Evolutionary conservation across 2,329 filamentous ascomycete genomes (phyloP).

Genomic region (Fusarium globosum): DNA sequence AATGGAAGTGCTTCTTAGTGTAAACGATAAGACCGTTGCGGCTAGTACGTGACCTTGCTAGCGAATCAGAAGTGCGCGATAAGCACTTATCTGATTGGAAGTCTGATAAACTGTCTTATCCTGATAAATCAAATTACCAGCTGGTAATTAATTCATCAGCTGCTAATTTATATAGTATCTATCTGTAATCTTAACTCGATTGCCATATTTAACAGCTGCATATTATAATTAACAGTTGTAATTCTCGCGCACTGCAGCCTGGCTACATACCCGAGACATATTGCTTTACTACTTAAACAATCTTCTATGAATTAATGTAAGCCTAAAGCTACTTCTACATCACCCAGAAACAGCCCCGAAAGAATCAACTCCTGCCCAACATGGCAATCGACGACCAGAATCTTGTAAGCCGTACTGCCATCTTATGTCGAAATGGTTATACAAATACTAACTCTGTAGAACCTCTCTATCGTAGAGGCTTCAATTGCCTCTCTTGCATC

Average conservation of each 20-base stretch:
- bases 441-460: neutral
- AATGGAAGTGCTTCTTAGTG: neutral
- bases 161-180: neutral
- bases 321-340: neutral
- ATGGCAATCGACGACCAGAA: neutral
- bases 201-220: neutral
- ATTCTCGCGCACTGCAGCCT: too few relatives aligned
- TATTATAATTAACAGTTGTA: neutral
- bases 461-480: neutral
- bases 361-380: neutral
- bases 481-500: neutral
- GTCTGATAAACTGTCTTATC: neutral
- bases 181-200: too few relatives aligned
- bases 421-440: rapidly evolving
- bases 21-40: neutral
- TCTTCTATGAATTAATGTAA: neutral
- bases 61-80: neutral
- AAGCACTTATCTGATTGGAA: neutral
- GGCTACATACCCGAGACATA: neutral
- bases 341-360: neutral
- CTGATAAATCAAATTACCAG: neutral
- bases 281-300: neutral
- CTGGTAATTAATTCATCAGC: neutral
- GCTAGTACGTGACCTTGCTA: rapidly evolving
- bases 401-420: neutral